Percentiles rank a stretch among this genome's conserved stretches.
These are phyloP conservation scores for Apiospora saccharicola DNA, from an alignment of 2,329 filamentous ascomycete species.

Conservation along the genomic window DNA sequence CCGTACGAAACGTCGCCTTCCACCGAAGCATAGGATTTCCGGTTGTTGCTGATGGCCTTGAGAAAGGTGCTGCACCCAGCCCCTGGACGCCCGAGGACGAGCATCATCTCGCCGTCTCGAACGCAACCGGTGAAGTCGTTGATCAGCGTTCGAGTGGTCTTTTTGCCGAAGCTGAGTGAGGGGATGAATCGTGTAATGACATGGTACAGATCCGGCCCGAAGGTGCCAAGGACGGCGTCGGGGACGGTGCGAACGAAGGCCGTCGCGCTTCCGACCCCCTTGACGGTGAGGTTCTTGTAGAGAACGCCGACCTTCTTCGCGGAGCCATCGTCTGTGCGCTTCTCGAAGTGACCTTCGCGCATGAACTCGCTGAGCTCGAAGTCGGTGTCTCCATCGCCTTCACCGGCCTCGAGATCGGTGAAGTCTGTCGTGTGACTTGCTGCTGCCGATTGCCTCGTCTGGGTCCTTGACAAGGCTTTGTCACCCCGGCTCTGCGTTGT, in stretches of 20 bases:
- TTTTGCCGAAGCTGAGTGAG: slow-evolving; percentile 35
- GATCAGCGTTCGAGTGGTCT: slow-evolving; percentile 55
- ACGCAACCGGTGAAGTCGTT: slow-evolving; percentile 73
- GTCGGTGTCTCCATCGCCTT: slow-evolving; percentile 61
- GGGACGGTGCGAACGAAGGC: slow-evolving; percentile 77
- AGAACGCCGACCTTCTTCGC: slow-evolving; percentile 81
- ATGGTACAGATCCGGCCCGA: slow-evolving; percentile 80
- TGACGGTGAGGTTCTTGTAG: slow-evolving; percentile 78
- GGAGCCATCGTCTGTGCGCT: slow-evolving; percentile 69
- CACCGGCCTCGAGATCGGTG: slow-evolving; percentile 40
- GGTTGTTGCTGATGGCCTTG: slow-evolving; percentile 76
- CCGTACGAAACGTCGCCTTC: slow-evolving; percentile 76
- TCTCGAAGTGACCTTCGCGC: slow-evolving; percentile 78
- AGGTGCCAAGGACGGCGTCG: slow-evolving; percentile 77
- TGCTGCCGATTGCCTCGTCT: slow-evolving; percentile 26
- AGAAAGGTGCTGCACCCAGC: slow-evolving; percentile 80
- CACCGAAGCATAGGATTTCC: slow-evolving; percentile 69
- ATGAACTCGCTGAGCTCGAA: slow-evolving; percentile 77
- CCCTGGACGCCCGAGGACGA: slow-evolving; percentile 73
- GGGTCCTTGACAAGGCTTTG: slow-evolving; percentile 27
- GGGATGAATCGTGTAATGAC: slow-evolving; percentile 57
- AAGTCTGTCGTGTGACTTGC: slow-evolving; percentile 40
- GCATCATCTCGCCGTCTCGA: slow-evolving; percentile 74
- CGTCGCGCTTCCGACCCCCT: slow-evolving; percentile 71
- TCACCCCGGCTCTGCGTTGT: slow-evolving; percentile 23